Evolutionary conservation across 148 eudicot genomes (phyloP), one percentile per base, ranked within the genome.

Genomic region (Camellia granthamiana): DNA sequence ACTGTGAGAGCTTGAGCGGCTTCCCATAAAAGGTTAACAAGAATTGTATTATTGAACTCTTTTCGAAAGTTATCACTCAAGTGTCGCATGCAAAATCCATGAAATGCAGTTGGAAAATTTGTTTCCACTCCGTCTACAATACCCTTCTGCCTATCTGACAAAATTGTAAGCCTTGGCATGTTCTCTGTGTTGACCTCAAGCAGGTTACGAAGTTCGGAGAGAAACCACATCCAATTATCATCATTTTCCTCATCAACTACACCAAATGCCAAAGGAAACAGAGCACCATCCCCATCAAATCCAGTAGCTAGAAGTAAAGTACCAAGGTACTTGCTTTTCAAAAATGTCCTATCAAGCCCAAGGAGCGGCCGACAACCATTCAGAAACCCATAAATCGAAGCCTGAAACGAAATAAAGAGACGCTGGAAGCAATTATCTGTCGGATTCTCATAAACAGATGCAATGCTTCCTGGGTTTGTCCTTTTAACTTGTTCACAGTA

Each of bases 211-310:
- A 90, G 90, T 67, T 90, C 92, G 11, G 89, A 82, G 3, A 90
- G 75, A 81, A 90, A 90, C 92, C 92, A 90, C 90, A 86, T 86
- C 92, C 92, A 90, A n/a, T 86, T 90, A n/a, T 83, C 89, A 72
- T 90, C 89, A 73, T 66, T 86, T 87, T 90, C 92, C 79, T 88
- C 92, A 46, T 90, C 88, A 68, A 90, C 89, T 55, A 90, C 90
- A 55, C 90, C 92, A 79, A 90, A 86, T 64, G 90, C 92, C 80
- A 90, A 60, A 43, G 90, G 90, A 81, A 87, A 90, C 11, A 88
- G 81, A 79, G 80, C 90, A 56, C 89, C 92, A 76, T 90, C 89
- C 62, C 90, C 90, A 82, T 90, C 92, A 82, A 88, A 88, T 43
- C 86, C 88, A 67, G 90, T 84, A 30, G 92, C 92, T 70, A 88